These are phyloP conservation scores for Usnea hakonensis DNA, from an alignment of 495 filamentous ascomycete genomes.

Conservation along the genomic window DNA sequence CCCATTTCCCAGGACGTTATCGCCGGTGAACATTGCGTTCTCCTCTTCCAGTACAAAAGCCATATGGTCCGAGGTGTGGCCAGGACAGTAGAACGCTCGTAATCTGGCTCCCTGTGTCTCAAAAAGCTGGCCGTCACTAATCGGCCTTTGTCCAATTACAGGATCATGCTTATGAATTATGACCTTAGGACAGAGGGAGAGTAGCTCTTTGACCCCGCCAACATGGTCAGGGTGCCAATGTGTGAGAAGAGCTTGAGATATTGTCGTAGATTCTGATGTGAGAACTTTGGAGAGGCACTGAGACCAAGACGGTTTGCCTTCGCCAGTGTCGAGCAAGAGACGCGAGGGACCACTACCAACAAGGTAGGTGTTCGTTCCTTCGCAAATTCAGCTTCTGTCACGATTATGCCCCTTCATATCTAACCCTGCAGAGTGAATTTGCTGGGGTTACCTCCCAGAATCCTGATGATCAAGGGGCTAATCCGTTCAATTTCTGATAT, in stretches of 20 bases:
- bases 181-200: conserved; percentile 49
- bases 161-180: conserved; percentile 46
- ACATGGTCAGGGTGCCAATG: conserved; percentile 90
- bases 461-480: conserved; percentile 58
- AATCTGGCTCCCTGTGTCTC: conserved; percentile 67
- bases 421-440: conserved; percentile 56
- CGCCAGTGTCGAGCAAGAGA: conserved; percentile 73
- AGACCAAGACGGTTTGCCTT: conserved; percentile 56
- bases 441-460: conserved; percentile 74
- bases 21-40: conserved; percentile 84
- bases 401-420: neutral
- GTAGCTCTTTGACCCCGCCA: conserved; percentile 62
- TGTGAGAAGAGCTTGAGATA: conserved; percentile 64
- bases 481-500: conserved; percentile 61
- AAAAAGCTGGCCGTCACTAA: conserved; percentile 67
- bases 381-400: conserved; percentile 4
- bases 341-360: conserved; percentile 60
- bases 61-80: conserved; percentile 85
- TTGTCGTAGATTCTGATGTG: conserved; percentile 52
- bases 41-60: conserved; percentile 63
- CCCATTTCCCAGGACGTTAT: conserved; percentile 91
- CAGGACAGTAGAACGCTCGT: conserved; percentile 68
- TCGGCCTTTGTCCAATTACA: conserved; percentile 32
- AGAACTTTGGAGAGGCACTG: conserved; percentile 54
- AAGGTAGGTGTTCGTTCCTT: conserved; percentile 82